phyloP scores from a whole-genome alignment of 2,329 filamentous ascomycete species.

The Cladophialophora psammophila region DNA sequence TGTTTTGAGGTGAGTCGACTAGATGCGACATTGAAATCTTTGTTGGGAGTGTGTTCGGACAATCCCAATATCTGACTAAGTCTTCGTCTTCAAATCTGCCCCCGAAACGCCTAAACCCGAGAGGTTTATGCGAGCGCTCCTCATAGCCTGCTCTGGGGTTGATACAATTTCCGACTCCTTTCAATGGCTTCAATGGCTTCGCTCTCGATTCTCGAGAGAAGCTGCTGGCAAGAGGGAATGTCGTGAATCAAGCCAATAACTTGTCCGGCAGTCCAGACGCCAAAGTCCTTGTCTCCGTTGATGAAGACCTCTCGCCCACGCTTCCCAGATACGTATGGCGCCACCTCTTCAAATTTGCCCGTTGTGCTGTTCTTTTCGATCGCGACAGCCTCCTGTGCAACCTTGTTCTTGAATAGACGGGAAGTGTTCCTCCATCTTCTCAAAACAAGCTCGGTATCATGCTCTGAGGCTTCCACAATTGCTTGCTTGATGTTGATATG shows the following conservation, averaged over 20 bases:
- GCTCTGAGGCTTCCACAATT: constrained; percentile 88
- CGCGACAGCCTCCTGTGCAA: constrained; percentile 78
- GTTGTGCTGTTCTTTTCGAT: constrained; percentile 82
- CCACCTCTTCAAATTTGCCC: constrained; percentile 89
- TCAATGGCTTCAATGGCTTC: constrained; percentile 74
- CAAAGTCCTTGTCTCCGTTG: constrained; percentile 88
- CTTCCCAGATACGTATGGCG: constrained; percentile 86
- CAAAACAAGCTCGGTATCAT: constrained; percentile 87
- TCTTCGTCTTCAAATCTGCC: constrained; percentile 7
- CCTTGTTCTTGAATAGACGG: constrained; percentile 88
- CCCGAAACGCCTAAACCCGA: constrained; percentile 3
- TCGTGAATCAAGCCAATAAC: constrained; percentile 90
- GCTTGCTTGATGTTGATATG: constrained; percentile 92
- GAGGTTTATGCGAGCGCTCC: background rate
- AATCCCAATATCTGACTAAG: constrained; percentile 1
- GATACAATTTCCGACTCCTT: constrained; percentile 53
- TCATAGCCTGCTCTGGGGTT: constrained; percentile 36
- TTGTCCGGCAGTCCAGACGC: constrained; percentile 96
- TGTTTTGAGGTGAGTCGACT: background rate
- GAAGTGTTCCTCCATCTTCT: constrained; percentile 93
- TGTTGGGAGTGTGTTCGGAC: background rate
- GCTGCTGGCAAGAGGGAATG: constrained; percentile 62
- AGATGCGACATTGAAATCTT: background rate
- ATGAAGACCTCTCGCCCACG: constrained; percentile 89
- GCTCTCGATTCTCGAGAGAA: constrained; percentile 76